Conservation (phyloP, 208 protist species). For the Novymonas esmeraldas region DNA sequence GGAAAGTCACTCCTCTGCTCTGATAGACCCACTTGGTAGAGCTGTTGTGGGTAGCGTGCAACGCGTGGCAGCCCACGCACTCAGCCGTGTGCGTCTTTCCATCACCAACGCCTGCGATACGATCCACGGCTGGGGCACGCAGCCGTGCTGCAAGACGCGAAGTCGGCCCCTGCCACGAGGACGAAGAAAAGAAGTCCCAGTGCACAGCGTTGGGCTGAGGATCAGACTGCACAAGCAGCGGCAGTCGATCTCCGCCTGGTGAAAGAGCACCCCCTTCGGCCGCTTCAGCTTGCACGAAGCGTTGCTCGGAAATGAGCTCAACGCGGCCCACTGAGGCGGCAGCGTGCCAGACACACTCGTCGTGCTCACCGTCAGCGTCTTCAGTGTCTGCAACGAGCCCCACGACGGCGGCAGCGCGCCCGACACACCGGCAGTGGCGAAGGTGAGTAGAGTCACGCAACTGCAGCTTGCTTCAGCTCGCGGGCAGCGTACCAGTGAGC, state of each 20-base stretch:
- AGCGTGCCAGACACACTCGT: conserved; percentile 1
- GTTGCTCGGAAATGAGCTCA: not conserved
- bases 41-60: too few species aligned
- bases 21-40: too few species aligned
- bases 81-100: not conserved
- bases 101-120: not conserved
- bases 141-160: not conserved
- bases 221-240: not conserved
- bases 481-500: conserved; percentile 1
- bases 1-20: too few species aligned
- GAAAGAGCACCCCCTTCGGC: conserved; percentile 4
- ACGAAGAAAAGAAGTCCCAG: not conserved
- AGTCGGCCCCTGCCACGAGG: not conserved
- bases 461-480: not conserved
- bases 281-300: too few species aligned
- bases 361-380: not conserved
- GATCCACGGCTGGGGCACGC: not conserved
- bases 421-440: not conserved
- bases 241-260: conserved; percentile 1
- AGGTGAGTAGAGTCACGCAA: not conserved
- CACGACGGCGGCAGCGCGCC: conserved; percentile 3
- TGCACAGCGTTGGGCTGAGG: not conserved
- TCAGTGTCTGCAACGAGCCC: not conserved
- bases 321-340: conserved; percentile 1
- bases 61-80: too few species aligned